phyloP scores from a whole-genome alignment of 306 rosid species.

The Sophora flavescens region DNA sequence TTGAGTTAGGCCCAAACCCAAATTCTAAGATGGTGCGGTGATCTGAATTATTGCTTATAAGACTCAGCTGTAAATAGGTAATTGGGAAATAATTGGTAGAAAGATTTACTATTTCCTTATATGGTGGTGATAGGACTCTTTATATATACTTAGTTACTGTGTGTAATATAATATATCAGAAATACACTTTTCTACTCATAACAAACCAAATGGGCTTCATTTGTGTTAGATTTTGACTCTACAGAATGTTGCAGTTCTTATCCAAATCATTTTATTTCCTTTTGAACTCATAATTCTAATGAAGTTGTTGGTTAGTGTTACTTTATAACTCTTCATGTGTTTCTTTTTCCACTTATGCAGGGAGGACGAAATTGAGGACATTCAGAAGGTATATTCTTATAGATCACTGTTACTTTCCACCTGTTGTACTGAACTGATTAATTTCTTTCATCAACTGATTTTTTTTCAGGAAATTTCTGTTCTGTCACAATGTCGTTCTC shows the following conservation, averaged over 20 bases:
- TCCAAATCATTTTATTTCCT: not conserved
- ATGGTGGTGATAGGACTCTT: no score
- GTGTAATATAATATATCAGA: no score
- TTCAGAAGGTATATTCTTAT: slow-evolving; percentile 79
- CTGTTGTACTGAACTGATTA: slow-evolving; percentile 29
- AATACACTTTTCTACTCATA: no score
- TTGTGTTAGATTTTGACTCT: not conserved
- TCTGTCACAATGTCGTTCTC: slow-evolving; percentile 96
- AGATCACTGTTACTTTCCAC: slow-evolving; percentile 36
- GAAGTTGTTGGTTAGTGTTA: slow-evolving; percentile 26
- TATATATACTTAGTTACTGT: no score
- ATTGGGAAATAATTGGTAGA: no score
- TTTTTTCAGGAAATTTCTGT: slow-evolving; percentile 96
- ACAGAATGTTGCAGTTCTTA: slow-evolving; percentile 1
- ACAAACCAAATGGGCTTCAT: slow-evolving; percentile 12
- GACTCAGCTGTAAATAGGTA: no score
- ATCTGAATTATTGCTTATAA: no score
- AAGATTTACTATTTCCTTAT: no score
- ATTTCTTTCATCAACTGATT: slow-evolving; percentile 51
- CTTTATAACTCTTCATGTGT: slow-evolving; percentile 40
- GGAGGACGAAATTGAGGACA: slow-evolving; percentile 98
- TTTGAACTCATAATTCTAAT: slow-evolving; percentile 35
- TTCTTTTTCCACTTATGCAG: slow-evolving; percentile 57
- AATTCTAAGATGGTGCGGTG: no score
- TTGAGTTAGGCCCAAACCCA: no score